Base-by-base conservation (phyloP, 1,284 basidiomycete genomes). In the Omphalotus olearius region DNA sequence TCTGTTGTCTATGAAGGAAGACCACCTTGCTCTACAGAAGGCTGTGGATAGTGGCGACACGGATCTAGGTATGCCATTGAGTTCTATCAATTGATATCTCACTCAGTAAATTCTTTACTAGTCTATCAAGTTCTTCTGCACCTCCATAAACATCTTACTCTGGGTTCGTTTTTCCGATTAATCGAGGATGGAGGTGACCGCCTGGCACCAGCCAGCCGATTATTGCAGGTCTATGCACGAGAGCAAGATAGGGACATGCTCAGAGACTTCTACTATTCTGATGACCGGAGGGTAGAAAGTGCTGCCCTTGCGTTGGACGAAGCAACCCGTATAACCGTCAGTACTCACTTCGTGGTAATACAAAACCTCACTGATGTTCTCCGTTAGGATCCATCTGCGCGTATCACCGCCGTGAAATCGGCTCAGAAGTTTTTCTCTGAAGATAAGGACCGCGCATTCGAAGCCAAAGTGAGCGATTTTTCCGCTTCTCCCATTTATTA, bases 211-310 rank as follows among this genome's bases (percentile, higher is more conserved):
- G 94, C 93, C 0, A 88, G 72, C 66, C 84, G 67, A 53, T 69
- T 96, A 7, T 74, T 96, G 33, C 87, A 94, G 63, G 89, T 93
- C 0, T 97, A 95, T 65, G 93, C 92, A 1, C 76, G 88, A 36
- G 89, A 94, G 63, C 89, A 92, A 62, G 93, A 98, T 64, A 74
- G 87, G 43, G 93, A 94, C 57, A 87, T 99, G 79, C 73, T 98
- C 11, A 79, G 91, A 14, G 94, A 99, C 66, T 98, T 97, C 67
- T 99, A 96, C 69, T 99, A 96, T 65, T 96, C 96, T 47, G 97
- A 99, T 64, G 97, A 99, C 68, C 79, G 96, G 55, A 78, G 96
- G 41, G 88, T 92, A 6, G 95, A 98, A 62, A 94, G 86, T 64
- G 97, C 93, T 0, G 79, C 90, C 14, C 71, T 98, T 5, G 88